Percentiles rank a stretch among this genome's conserved stretches.
Conservation (phyloP, 2,329 filamentous ascomycete genomes). For the Cladosporium sp. region DNA sequence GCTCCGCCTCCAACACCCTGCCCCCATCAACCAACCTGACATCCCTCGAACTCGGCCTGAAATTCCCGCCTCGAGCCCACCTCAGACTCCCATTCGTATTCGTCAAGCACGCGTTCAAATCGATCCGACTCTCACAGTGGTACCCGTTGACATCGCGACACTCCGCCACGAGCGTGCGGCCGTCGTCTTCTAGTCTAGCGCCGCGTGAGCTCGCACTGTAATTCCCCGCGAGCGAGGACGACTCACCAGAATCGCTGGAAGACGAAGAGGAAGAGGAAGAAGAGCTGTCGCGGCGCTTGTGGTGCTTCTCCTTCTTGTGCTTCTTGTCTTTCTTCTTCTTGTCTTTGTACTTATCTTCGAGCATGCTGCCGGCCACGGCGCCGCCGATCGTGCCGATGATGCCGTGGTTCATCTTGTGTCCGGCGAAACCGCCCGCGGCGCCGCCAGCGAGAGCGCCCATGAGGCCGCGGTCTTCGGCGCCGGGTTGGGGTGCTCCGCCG, state of each 20-base stretch:
- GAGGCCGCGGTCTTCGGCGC: conserved; percentile 54
- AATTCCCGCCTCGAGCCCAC: conserved; percentile 42
- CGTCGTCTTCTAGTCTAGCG: conserved; percentile 36
- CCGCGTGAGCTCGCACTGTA: conserved; percentile 38
- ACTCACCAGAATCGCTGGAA: conserved; percentile 27
- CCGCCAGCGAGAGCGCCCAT: conserved; percentile 58
- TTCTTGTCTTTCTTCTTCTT: conserved; percentile 38
- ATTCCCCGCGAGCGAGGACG: conserved; percentile 37
- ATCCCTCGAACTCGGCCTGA: conserved; percentile 37
- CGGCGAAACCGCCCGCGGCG: conserved; percentile 57
- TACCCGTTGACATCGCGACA: conserved; percentile 37
- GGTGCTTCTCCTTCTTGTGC: conserved; percentile 32
- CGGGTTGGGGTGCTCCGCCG: conserved; percentile 19
- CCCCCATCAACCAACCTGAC: conserved; percentile 36
- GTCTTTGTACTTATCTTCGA: conserved; percentile 55
- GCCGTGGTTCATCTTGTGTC: conserved; percentile 57
- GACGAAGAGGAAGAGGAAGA: conserved; percentile 23
- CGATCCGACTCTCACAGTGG: conserved; percentile 35
- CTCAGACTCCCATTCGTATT: conserved; percentile 40
- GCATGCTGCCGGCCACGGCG: conserved; percentile 55
- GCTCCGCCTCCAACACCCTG: conserved; percentile 37
- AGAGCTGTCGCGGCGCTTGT: conserved; percentile 20
- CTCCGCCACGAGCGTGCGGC: conserved; percentile 40
- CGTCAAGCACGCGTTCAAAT: conserved; percentile 41
- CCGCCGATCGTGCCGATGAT: conserved; percentile 60